These are phyloP conservation scores for Fraxinus floribunda DNA, from an alignment of 305 asterid species.

Conservation along the genomic window DNA sequence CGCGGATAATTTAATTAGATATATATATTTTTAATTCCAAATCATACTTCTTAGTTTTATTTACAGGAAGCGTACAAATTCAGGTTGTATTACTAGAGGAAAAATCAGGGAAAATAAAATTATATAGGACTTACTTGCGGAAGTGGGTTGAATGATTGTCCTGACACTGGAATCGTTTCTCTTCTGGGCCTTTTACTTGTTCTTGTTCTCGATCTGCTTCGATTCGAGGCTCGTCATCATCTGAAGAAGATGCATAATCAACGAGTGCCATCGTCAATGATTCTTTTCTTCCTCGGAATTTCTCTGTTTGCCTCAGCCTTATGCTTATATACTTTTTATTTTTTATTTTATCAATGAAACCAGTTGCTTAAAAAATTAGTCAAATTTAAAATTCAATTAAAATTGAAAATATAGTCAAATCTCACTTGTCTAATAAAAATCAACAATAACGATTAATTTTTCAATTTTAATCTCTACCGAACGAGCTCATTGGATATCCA, in stretches of 20 bases:
- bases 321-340: background rate
- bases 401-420: too few relatives aligned
- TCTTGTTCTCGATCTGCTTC: background rate
- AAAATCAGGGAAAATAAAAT: background rate
- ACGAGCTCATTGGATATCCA: background rate
- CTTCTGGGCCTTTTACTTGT: slow-evolving; percentile 21
- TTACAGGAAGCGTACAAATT: slow-evolving; percentile 4
- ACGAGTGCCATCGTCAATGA: slow-evolving; percentile 62
- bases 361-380: background rate
- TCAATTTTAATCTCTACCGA: too few relatives aligned
- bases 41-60: background rate
- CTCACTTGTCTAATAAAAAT: too few relatives aligned
- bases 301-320: background rate
- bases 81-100: background rate
- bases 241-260: slow-evolving; percentile 74
- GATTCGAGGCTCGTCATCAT: slow-evolving; percentile 43
- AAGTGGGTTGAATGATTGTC: slow-evolving; percentile 18
- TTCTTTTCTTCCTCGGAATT: background rate
- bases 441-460: too few relatives aligned
- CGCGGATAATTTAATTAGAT: background rate
- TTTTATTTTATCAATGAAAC: background rate
- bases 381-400: too few relatives aligned
- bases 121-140: slow-evolving; percentile 29
- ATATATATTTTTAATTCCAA: background rate
- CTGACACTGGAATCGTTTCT: slow-evolving; percentile 29